Evolutionary conservation across 1,284 basidiomycete species (phyloP), one percentile per base, ranked within the genome.

Genomic region (Dichomitus squalens): DNA sequence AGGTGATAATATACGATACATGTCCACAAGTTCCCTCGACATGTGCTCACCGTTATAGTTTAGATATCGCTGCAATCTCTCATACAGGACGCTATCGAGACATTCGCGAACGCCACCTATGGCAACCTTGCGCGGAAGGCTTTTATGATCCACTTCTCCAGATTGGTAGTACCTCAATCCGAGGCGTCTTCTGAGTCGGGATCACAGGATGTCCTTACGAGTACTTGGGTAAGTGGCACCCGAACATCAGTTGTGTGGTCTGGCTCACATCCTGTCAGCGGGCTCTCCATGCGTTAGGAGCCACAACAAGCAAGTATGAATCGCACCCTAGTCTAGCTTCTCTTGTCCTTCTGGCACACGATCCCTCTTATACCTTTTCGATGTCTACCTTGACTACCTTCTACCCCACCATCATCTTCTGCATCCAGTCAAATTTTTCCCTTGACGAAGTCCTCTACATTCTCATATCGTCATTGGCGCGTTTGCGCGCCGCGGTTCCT

Each of bases 381-480:
- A 69, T 25, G 21, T 63, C 18, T 2, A 46, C 34, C 1, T 64
- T 83, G 4, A 61, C 72, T 0, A 66, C 75, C 12, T 66, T 86
- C 43, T 68, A 80, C 18, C 79, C 79, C 0, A 63, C 79, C 6
- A 61, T 89, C 14, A 60, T 85, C 20, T 69, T 75, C 7, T 81
- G 79, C 2, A 68, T 90, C 18, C 80, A 84, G 66, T 70, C 76
- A 11, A 84, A 82, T 64, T 66, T 73, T 23, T 74, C 78, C 3
- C 65, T 87, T 16, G 86, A 88, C 61, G 84, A 86, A 64, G 73
- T 81, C 0, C 71, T 90, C 20, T 76, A 82, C 12, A 61, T 88
- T 48, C 76, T 90, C 7, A 71, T 88, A 3, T 68, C 67, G 31
- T 59, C 73, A 3, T 70, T 88, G 20, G 73, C 75, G 38, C 66